Percentiles rank a stretch among this genome's conserved stretches.
Evolutionary conservation across 345 rosid species (phyloP).

Genomic region (Citrus inodora): DNA sequence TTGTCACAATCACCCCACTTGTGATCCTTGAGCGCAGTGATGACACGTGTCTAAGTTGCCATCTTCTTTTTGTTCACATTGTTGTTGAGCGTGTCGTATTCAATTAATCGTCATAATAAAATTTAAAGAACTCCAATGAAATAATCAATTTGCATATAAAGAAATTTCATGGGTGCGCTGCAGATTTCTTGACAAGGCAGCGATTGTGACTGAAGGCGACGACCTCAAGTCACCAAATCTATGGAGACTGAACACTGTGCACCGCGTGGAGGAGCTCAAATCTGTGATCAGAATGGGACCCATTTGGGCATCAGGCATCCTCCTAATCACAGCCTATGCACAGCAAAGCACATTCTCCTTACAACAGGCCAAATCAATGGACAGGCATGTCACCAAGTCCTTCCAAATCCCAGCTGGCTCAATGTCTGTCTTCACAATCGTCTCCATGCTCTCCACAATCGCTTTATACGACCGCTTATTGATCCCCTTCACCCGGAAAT

Average conservation of each 20-base stretch:
- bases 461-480: slow-evolving; percentile 37
- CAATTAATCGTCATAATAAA: not conserved
- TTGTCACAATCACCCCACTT: not conserved
- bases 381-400: slow-evolving; percentile 32
- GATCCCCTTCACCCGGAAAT: slow-evolving; percentile 23
- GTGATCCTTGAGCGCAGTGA: no score
- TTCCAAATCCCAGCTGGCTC: slow-evolving; percentile 51
- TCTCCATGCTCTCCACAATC: slow-evolving; percentile 43
- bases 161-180: not conserved
- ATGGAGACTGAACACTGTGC: slow-evolving; percentile 51
- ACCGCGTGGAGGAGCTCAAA: slow-evolving; percentile 51
- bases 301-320: slow-evolving; percentile 52
- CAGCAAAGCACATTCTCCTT: slow-evolving; percentile 50
- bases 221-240: slow-evolving; percentile 27
- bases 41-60: not conserved
- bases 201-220: slow-evolving; percentile 36
- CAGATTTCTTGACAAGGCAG: slow-evolving; percentile 53
- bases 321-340: slow-evolving; percentile 39
- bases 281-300: slow-evolving; percentile 47
- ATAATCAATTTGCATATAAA: no score
- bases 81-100: not conserved
- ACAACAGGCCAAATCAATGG: slow-evolving; percentile 49
- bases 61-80: not conserved
- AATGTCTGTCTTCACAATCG: slow-evolving; percentile 43
- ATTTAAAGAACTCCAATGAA: no score